These are phyloP conservation scores for Chlorella ohadii DNA, from an alignment of 139 green algal species.

Conservation along the genomic window DNA sequence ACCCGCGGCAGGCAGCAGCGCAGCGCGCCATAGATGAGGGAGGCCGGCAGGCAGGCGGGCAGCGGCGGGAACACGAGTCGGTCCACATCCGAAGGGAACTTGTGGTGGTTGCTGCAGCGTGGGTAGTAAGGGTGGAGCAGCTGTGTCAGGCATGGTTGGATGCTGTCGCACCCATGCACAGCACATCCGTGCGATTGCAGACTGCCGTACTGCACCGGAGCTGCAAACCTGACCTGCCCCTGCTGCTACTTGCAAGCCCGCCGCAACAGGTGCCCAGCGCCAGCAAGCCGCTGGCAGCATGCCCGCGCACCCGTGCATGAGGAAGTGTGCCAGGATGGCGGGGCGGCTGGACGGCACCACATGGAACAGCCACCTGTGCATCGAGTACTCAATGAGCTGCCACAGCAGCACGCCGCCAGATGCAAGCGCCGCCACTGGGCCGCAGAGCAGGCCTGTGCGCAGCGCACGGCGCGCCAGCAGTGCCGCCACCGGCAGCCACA, in stretches of 20 bases:
- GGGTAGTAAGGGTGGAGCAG: background rate
- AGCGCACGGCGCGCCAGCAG: background rate
- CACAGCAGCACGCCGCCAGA: constrained; percentile 77
- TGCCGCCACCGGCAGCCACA: constrained; percentile 86
- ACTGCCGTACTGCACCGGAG: background rate
- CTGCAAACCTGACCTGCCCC: no score
- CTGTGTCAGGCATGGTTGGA: no score
- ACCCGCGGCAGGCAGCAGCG: constrained; percentile 42
- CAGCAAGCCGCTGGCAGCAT: background rate
- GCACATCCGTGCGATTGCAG: no score
- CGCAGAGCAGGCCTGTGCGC: background rate
- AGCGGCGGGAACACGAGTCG: constrained; percentile 95
- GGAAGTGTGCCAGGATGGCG: constrained; percentile 90
- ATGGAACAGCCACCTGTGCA: constrained; percentile 96
- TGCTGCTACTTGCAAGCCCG: no score
- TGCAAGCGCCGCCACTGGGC: constrained; percentile 28
- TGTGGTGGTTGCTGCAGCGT: constrained; percentile 81
- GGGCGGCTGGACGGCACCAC: constrained; percentile 31
- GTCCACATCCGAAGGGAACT: constrained; percentile 88
- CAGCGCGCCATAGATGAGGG: constrained; percentile 50
- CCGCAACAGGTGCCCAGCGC: background rate
- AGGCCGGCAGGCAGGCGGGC: constrained; percentile 61
- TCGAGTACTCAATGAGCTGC: constrained; percentile 89
- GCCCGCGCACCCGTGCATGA: constrained; percentile 85
- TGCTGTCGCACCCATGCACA: no score